Evolutionary conservation across 768 basidiomycete species (phyloP).

Genomic region (Postia placenta): DNA sequence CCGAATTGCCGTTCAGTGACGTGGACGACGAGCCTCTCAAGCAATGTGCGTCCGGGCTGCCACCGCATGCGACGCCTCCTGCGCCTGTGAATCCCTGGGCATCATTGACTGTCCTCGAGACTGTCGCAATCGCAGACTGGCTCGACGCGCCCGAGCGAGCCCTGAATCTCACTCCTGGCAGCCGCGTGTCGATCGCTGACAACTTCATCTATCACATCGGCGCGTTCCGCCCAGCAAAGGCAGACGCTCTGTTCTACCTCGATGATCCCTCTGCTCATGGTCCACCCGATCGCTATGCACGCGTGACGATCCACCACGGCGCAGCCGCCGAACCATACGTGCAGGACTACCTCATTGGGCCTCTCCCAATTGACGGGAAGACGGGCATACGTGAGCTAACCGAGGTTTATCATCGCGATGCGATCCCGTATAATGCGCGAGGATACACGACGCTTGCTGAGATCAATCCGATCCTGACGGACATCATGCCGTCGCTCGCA

Average conservation of each 20-base stretch:
- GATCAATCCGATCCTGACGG: conserved; percentile 26
- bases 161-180: conserved; percentile 45
- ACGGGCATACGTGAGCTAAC: conserved; percentile 38
- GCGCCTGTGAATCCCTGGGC: conserved; percentile 46
- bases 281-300: conserved; percentile 35
- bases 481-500: conserved; percentile 30
- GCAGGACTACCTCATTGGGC: conserved; percentile 52
- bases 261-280: conserved; percentile 23
- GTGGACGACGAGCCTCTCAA: conserved; percentile 11
- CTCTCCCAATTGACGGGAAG: conserved; percentile 38
- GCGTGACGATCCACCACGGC: conserved; percentile 48
- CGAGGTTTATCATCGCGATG: conserved; percentile 46
- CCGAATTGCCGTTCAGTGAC: not conserved
- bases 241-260: conserved; percentile 40
- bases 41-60: conserved; percentile 29
- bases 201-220: conserved; percentile 50
- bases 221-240: conserved; percentile 41
- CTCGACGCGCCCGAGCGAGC: conserved; percentile 32
- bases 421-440: conserved; percentile 51
- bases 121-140: conserved; percentile 39
- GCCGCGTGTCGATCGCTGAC: conserved; percentile 34
- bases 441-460: conserved; percentile 28
- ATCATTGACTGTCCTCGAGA: conserved; percentile 40
- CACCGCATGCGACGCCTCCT: conserved; percentile 33
- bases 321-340: conserved; percentile 34